These are phyloP conservation scores for Clitoria ternatea DNA, from an alignment of 306 rosid genomes.

Conservation along the genomic window DNA sequence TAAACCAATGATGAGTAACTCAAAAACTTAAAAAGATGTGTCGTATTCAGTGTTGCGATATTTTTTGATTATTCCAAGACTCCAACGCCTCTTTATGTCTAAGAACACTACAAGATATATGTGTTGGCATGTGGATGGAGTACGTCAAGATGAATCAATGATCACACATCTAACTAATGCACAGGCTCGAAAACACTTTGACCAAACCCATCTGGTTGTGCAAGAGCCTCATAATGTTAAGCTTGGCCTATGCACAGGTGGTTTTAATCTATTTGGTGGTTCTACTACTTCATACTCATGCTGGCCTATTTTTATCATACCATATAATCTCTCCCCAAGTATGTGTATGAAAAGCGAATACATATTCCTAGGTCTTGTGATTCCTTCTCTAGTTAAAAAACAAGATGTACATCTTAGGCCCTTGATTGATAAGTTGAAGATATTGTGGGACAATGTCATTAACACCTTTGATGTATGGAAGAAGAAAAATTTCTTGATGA, in stretches of 20 bases:
- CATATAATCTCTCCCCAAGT: background rate
- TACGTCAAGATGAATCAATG: background rate
- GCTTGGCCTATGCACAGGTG: background rate
- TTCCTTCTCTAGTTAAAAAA: too few relatives aligned
- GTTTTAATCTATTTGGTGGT: background rate
- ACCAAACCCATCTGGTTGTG: too few relatives aligned
- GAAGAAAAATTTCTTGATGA: background rate
- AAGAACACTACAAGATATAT: background rate
- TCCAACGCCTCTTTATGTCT: background rate
- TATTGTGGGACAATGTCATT: background rate
- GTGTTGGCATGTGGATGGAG: background rate
- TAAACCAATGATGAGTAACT: too few relatives aligned
- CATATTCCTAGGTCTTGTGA: too few relatives aligned
- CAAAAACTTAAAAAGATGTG: background rate
- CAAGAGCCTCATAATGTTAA: background rate
- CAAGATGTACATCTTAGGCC: background rate
- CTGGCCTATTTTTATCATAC: background rate
- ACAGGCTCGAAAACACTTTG: background rate
- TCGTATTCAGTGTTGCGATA: background rate
- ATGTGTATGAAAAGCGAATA: background rate
- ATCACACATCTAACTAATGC: background rate
- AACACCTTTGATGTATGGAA: background rate
- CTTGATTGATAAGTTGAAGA: background rate
- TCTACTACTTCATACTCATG: too few relatives aligned
- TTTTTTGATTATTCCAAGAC: too few relatives aligned